phyloP scores from a whole-genome alignment of 2,329 filamentous ascomycete genomes.

The Dothideomycetes sp. region DNA sequence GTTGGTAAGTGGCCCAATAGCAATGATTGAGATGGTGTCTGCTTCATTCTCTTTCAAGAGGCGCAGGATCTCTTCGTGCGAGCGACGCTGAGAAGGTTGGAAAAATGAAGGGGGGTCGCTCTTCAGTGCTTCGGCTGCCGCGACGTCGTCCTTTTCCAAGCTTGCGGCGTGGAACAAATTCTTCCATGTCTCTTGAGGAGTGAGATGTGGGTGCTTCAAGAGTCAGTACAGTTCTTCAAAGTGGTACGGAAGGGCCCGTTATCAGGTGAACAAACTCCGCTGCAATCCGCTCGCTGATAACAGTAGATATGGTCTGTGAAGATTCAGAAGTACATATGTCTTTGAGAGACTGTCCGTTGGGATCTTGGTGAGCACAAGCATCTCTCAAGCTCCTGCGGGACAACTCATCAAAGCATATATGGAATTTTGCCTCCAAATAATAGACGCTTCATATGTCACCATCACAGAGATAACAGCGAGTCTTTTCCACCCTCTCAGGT shows the following conservation, averaged over 20 bases:
- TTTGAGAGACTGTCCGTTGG: no score
- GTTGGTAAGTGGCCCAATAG: slow-evolving; percentile 88
- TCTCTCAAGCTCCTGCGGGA: no score
- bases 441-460: no score
- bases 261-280: neutral
- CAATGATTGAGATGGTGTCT: slow-evolving; percentile 81
- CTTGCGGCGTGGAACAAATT: slow-evolving; percentile 32
- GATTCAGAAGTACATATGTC: no score
- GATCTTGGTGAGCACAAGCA: no score
- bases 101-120: slow-evolving; percentile 47
- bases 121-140: slow-evolving; percentile 29
- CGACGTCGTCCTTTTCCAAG: slow-evolving; percentile 26
- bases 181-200: slow-evolving; percentile 40
- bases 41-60: slow-evolving; percentile 71
- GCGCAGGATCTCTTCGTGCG: slow-evolving; percentile 83
- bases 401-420: no score
- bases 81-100: slow-evolving; percentile 60
- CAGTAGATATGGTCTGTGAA: no score
- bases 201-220: slow-evolving; percentile 39
- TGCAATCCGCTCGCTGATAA: no score
- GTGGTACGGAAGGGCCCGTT: neutral
- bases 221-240: neutral
- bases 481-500: no score
- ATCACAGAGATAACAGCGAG: no score
- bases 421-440: no score